phyloP scores from a whole-genome alignment of 441 rosid genomes.

The Biscutella auriculata region DNA sequence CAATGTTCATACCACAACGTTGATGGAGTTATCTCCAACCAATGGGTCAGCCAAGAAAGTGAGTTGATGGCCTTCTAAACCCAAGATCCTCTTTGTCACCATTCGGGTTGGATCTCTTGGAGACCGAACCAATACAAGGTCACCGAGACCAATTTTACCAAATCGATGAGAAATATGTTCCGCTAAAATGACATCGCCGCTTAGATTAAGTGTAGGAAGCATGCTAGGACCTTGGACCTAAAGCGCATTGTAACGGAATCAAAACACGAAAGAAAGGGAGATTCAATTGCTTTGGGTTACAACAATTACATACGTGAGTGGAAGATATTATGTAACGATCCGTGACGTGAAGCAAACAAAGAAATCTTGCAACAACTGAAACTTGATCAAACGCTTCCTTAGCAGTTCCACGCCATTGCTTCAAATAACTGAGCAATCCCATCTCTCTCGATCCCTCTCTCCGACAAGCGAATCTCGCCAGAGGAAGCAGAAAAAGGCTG shows the following conservation, averaged over 20 bases:
- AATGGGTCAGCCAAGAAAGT: slow-evolving; percentile 41
- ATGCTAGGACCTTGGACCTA: slow-evolving; percentile 79
- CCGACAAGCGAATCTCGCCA: no score
- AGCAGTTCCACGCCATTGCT: slow-evolving; percentile 32
- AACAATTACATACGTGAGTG: slow-evolving; percentile 32
- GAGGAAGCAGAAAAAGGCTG: no score
- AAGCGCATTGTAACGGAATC: not conserved
- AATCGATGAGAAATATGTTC: slow-evolving; percentile 60
- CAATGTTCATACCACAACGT: slow-evolving; percentile 36
- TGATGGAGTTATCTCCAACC: slow-evolving; percentile 18
- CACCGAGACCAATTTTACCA: slow-evolving; percentile 51
- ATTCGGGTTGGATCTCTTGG: slow-evolving; percentile 50
- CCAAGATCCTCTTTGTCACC: slow-evolving; percentile 55
- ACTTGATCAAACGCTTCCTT: slow-evolving; percentile 35
- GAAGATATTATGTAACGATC: slow-evolving; percentile 46
- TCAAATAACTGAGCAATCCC: slow-evolving; percentile 17
- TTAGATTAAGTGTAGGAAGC: slow-evolving; percentile 73
- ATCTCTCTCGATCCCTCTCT: no score
- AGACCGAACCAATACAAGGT: slow-evolving; percentile 58
- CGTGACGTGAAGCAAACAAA: slow-evolving; percentile 60
- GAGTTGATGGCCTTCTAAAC: slow-evolving; percentile 55
- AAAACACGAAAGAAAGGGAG: not conserved
- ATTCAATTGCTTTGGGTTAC: not conserved
- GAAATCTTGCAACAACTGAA: slow-evolving; percentile 34
- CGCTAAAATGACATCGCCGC: slow-evolving; percentile 60